Percentiles rank a stretch among this genome's conserved stretches.
Conservation (phyloP, 2,329 filamentous ascomycete species). For the Eutypella sp. region DNA sequence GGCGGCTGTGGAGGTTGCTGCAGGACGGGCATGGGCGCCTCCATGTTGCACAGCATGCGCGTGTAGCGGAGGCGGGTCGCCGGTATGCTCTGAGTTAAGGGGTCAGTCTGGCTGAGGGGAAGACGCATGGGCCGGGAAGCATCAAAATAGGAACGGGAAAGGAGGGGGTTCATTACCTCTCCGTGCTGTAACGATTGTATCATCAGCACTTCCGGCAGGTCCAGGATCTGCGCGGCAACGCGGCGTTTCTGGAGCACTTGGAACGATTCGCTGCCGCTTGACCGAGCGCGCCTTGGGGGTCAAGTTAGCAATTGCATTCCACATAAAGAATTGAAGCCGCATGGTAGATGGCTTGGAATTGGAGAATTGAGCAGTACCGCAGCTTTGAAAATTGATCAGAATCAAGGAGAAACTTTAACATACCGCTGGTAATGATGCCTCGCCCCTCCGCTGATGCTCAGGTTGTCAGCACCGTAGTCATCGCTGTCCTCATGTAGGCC, state of each 20-base stretch:
- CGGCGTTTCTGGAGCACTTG: conserved; percentile 38
- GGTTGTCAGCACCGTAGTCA: conserved; percentile 23
- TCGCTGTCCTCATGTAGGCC: conserved; percentile 42
- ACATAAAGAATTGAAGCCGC: not conserved
- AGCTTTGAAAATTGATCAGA: too few species aligned
- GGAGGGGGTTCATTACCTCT: conserved; percentile 35
- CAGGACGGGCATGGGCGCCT: conserved; percentile 22
- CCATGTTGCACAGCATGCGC: conserved; percentile 50
- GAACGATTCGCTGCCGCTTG: conserved; percentile 33
- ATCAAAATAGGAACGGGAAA: not conserved
- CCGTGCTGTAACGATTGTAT: conserved; percentile 51
- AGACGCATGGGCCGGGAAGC: not conserved
- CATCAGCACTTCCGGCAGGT: conserved; percentile 54
- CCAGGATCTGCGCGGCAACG: conserved; percentile 49
- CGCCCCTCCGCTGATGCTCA: conserved; percentile 9
- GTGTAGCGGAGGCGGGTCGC: conserved; percentile 53
- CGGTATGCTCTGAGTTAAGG: conserved; percentile 43
- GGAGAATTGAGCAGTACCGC: too few species aligned
- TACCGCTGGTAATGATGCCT: conserved; percentile 9
- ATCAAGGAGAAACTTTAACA: too few species aligned
- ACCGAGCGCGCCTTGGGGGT: not conserved
- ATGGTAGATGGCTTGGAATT: not conserved
- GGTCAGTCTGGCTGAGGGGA: not conserved
- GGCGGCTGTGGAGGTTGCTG: conserved; percentile 7
- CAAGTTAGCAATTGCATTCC: not conserved